Evolutionary conservation across 2,329 filamentous ascomycete species (phyloP).

Genomic region (Akanthomyces dipterigenus): DNA sequence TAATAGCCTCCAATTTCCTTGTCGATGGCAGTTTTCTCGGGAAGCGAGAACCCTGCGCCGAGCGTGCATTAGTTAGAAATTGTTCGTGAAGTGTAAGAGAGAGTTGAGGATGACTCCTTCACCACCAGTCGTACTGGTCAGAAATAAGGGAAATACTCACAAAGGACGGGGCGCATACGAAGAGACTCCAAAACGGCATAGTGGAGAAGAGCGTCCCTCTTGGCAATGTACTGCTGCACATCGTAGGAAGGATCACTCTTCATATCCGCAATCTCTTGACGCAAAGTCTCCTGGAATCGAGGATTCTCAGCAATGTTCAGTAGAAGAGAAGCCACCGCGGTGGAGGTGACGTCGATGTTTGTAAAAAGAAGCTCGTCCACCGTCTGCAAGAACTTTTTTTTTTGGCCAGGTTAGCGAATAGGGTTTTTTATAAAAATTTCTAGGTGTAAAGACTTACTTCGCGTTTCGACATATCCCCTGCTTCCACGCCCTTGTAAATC

Average conservation of each 20-base stretch:
- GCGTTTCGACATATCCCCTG: not conserved
- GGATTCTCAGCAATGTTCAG: not conserved
- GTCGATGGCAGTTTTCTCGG: not conserved
- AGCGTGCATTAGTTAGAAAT: not conserved
- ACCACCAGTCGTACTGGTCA: no score
- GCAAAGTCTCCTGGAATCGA: not conserved
- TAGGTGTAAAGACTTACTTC: not conserved
- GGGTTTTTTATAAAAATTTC: no score
- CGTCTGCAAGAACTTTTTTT: not conserved
- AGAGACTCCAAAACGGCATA: not conserved
- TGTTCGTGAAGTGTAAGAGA: no score
- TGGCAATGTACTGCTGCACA: not conserved
- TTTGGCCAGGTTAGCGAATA: not conserved
- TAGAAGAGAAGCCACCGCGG: not conserved
- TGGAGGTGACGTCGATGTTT: not conserved
- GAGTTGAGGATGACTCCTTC: no score
- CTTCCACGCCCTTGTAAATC: not conserved
- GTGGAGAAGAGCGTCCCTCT: not conserved
- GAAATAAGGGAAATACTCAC: conserved; percentile 3
- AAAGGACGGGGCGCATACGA: conserved; percentile 8
- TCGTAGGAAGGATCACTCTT: not conserved
- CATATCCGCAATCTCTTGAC: not conserved
- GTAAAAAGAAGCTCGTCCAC: not conserved
- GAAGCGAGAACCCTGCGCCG: not conserved
- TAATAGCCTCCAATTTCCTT: not conserved